Evolutionary conservation across 148 eudicot species (phyloP).

Genomic region (Rhododendron kiyosumense): DNA sequence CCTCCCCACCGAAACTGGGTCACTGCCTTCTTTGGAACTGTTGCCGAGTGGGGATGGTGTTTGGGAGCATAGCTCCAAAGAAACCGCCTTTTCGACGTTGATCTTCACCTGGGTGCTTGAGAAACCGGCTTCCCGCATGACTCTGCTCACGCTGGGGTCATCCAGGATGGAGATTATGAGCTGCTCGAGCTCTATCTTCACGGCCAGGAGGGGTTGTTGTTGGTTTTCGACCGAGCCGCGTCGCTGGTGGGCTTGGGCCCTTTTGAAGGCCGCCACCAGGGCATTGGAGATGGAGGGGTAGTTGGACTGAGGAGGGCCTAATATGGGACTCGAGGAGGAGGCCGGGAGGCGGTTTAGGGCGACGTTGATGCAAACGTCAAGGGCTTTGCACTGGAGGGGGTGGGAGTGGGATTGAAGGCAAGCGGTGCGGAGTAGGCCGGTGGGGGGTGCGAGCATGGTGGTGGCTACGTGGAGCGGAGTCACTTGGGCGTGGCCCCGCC

Average conservation of each 20-base stretch:
- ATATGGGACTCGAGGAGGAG: conserved; percentile 44
- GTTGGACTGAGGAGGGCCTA: conserved; percentile 44
- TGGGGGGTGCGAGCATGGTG: conserved; percentile 55
- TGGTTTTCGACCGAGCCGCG: conserved; percentile 71
- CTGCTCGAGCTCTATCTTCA: conserved; percentile 78
- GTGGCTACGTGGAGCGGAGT: conserved; percentile 90
- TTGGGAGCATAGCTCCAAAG: conserved; percentile 36
- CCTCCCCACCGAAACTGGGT: conserved; percentile 9
- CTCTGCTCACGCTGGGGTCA: conserved; percentile 96
- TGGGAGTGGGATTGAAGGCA: conserved; percentile 78
- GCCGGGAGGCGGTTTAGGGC: conserved; percentile 80
- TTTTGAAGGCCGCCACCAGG: conserved; percentile 73
- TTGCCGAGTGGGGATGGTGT: background rate
- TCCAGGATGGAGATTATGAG: conserved; percentile 80
- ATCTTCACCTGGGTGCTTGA: conserved; percentile 73
- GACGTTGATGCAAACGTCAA: conserved; percentile 91
- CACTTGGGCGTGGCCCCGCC: conserved; percentile 83
- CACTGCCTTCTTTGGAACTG: conserved; percentile 5
- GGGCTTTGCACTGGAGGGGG: conserved; percentile 83
- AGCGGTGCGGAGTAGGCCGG: conserved; percentile 69
- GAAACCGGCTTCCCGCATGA: conserved; percentile 87
- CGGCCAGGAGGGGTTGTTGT: conserved; percentile 66
- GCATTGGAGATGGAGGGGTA: conserved; percentile 76
- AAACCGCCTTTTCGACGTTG: conserved; percentile 65
- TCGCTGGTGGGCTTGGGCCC: conserved; percentile 87